These are phyloP conservation scores for Cardiospermum halicacabum DNA, from an alignment of 345 rosid species.

Conservation along the genomic window DNA sequence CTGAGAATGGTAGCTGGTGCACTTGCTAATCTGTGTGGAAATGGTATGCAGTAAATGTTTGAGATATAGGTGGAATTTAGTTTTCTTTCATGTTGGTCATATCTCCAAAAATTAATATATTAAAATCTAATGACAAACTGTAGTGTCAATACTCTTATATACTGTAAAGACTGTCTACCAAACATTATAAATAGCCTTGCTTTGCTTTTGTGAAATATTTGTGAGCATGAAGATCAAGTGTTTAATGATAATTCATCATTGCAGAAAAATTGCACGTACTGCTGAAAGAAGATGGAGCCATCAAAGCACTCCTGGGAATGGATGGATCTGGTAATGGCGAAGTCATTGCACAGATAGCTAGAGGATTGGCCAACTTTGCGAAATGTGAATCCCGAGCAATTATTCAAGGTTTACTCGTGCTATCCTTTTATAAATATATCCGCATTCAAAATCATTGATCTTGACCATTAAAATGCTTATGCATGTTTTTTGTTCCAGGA, in stretches of 20 bases:
- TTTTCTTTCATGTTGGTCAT: not conserved
- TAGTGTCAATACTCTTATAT: not conserved
- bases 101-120: not conserved
- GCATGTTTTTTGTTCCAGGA: conserved; percentile 41
- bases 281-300: conserved; percentile 79
- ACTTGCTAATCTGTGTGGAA: conserved; percentile 86
- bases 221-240: not conserved
- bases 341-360: conserved; percentile 84
- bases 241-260: conserved; percentile 4
- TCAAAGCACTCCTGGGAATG: conserved; percentile 73
- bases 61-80: not conserved
- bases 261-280: conserved; percentile 67
- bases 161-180: no score
- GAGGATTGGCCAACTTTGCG: conserved; percentile 94
- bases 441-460: not conserved
- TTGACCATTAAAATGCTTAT: conserved; percentile 6
- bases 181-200: no score
- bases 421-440: conserved; percentile 9
- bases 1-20: conserved; percentile 98
- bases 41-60: conserved; percentile 50
- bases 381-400: conserved; percentile 88
- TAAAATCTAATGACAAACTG: no score
- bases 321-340: conserved; percentile 53
- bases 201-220: not conserved
- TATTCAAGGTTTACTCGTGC: conserved; percentile 52